Conservation (phyloP, 257 asterid species). For the Scutellaria galericulata region DNA sequence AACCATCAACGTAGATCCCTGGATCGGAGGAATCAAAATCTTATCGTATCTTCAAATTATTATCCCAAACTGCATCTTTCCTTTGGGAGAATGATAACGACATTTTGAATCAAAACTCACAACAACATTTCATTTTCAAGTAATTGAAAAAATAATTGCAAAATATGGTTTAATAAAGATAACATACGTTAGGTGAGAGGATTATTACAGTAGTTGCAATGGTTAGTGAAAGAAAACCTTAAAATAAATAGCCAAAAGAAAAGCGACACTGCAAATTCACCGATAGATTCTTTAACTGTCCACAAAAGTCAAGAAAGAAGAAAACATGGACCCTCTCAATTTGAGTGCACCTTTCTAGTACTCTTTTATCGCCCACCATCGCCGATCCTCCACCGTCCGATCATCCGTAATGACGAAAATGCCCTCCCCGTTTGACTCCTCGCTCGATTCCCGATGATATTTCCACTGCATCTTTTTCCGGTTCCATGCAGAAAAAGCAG, state of each 20-base stretch:
- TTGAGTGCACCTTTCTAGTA: slow-evolving; percentile 25
- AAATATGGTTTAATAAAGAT: too few species aligned
- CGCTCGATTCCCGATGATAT: slow-evolving; percentile 43
- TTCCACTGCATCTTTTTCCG: slow-evolving; percentile 47
- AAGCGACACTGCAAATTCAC: neutral
- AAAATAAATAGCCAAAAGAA: neutral
- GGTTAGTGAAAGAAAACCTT: neutral
- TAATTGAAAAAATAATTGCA: too few species aligned
- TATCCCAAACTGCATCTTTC: too few species aligned
- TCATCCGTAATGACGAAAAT: slow-evolving; percentile 18
- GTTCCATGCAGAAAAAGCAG: slow-evolving; percentile 51
- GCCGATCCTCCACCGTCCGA: slow-evolving; percentile 36
- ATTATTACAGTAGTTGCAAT: neutral
- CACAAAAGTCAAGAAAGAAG: neutral
- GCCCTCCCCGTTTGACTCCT: slow-evolving; percentile 35
- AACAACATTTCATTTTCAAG: too few species aligned
- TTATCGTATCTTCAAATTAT: too few species aligned
- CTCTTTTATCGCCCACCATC: slow-evolving; percentile 12
- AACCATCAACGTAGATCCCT: too few species aligned
- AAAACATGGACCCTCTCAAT: slow-evolving; percentile 20
- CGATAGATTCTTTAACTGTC: slow-evolving; percentile 19
- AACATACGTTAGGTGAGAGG: too few species aligned
- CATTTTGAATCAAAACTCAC: too few species aligned
- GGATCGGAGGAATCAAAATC: too few species aligned
- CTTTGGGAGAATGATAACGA: too few species aligned